Conservation (phyloP, 225 moss, liverwort and hornwort species). For the Thuidium tamariscinum region DNA sequence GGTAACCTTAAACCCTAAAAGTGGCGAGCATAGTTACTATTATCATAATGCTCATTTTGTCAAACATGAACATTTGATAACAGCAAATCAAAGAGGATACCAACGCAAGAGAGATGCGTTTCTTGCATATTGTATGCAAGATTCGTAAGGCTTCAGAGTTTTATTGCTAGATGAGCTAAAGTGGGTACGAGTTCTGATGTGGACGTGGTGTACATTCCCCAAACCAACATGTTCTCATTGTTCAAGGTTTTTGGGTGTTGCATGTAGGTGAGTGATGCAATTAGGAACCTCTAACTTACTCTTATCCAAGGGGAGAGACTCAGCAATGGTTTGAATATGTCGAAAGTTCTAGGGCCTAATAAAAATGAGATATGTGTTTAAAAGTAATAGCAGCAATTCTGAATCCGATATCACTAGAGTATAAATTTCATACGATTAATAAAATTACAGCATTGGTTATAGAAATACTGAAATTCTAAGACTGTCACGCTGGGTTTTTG, state of each 20-base stretch:
- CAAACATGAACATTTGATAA: not conserved
- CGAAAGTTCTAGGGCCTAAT: not conserved
- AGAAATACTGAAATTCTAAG: not conserved
- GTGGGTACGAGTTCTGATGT: not conserved
- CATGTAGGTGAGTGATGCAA: not conserved
- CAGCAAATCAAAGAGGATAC: not conserved
- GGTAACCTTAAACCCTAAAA: not conserved
- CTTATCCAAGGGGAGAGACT: not conserved
- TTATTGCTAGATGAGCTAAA: not conserved
- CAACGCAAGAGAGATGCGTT: not conserved
- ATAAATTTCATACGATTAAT: not conserved
- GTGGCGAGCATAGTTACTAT: not conserved
- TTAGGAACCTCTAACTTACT: not conserved
- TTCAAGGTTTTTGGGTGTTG: not conserved
- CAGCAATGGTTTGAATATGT: not conserved
- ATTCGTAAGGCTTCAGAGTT: too few species aligned
- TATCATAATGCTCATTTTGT: not conserved
- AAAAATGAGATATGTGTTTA: not conserved
- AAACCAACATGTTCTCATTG: not conserved
- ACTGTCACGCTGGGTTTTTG: not conserved
- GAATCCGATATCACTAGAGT: not conserved
- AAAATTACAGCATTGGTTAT: not conserved
- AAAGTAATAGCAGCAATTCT: not conserved
- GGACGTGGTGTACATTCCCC: not conserved
- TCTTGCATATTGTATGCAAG: not conserved